Conservation (phyloP, 1,139 yeast genomes). For the Pichia sp. region DNA sequence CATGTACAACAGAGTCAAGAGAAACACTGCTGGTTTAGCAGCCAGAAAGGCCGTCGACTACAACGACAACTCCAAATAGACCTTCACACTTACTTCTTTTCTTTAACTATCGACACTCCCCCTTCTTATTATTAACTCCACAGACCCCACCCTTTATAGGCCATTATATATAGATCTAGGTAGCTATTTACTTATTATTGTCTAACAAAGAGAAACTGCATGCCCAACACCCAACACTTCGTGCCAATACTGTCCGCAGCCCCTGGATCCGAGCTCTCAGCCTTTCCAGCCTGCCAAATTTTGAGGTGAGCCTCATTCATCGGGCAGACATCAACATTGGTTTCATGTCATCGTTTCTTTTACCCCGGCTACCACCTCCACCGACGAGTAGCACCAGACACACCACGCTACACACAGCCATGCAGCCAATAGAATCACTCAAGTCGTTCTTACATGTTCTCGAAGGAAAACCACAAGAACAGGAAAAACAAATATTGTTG, state of each 20-base stretch:
- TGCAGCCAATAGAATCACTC: background rate
- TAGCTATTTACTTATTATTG: too few relatives aligned
- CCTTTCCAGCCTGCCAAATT: background rate
- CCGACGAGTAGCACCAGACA: too few relatives aligned
- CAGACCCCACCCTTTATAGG: too few relatives aligned
- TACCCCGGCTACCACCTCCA: too few relatives aligned
- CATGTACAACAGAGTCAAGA: conserved; percentile 79
- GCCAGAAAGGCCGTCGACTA: conserved; percentile 28
- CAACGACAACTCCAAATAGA: conserved; percentile 31
- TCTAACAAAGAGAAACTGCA: too few relatives aligned
- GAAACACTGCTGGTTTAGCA: conserved; percentile 37
- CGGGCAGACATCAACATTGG: too few relatives aligned
- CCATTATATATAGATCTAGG: too few relatives aligned
- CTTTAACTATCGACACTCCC: background rate
- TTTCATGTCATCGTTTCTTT: too few relatives aligned
- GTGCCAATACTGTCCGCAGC: too few relatives aligned
- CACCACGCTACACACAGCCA: background rate
- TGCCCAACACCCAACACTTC: too few relatives aligned
- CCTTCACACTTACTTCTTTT: background rate
- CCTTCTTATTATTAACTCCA: background rate
- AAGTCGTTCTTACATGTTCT: background rate
- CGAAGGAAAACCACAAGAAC: background rate
- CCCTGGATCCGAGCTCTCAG: background rate
- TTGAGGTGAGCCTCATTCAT: background rate
- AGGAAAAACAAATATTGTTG: background rate